Percentiles rank a stretch among this genome's conserved stretches.
These are phyloP conservation scores for Penicillium lividum DNA, from an alignment of 495 filamentous ascomycete species.

Conservation along the genomic window DNA sequence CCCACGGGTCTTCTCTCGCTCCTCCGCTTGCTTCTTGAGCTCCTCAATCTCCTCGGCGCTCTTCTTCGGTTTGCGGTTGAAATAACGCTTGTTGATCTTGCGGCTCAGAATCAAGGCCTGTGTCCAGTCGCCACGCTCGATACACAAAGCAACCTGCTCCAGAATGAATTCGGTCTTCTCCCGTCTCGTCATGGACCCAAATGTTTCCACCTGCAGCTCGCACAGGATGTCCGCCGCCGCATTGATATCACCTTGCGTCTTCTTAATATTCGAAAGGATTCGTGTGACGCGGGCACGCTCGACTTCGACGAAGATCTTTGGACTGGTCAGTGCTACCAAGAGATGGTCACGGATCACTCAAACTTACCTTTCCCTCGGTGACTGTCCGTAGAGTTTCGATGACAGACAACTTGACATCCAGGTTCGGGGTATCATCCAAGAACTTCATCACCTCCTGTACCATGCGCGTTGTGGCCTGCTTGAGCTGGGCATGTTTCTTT, in stretches of 20 bases:
- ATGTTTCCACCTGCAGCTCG: slow-evolving; percentile 97
- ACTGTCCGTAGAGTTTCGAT: slow-evolving; percentile 96
- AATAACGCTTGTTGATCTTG: slow-evolving; percentile 94
- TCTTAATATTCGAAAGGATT: slow-evolving; percentile 96
- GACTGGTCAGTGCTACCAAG: neutral
- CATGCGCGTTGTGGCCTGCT: slow-evolving; percentile 98
- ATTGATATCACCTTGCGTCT: slow-evolving; percentile 85
- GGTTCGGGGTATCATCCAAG: slow-evolving; percentile 74
- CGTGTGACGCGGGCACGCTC: slow-evolving; percentile 93
- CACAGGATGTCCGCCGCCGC: slow-evolving; percentile 90
- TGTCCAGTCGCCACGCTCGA: slow-evolving; percentile 93
- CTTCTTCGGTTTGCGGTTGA: slow-evolving; percentile 86
- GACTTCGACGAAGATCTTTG: slow-evolving; percentile 96
- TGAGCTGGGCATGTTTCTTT: slow-evolving; percentile 99
- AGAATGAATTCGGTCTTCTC: slow-evolving; percentile 99
- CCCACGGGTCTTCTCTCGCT: slow-evolving; percentile 69
- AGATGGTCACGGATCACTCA: neutral
- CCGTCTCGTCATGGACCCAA: slow-evolving; percentile 93
- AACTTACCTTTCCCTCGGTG: slow-evolving; percentile 87
- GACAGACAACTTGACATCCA: slow-evolving; percentile 85
- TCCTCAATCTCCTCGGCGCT: slow-evolving; percentile 83
- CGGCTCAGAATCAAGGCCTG: slow-evolving; percentile 91
- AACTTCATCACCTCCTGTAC: slow-evolving; percentile 94
- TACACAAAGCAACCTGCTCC: slow-evolving; percentile 91
- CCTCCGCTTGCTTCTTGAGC: slow-evolving; percentile 79